A percentile compares a stretch with the other conserved stretches of the same genome.
phyloP scores from a whole-genome alignment of 2,329 filamentous ascomycete species.

The Fusarium equiseti region DNA sequence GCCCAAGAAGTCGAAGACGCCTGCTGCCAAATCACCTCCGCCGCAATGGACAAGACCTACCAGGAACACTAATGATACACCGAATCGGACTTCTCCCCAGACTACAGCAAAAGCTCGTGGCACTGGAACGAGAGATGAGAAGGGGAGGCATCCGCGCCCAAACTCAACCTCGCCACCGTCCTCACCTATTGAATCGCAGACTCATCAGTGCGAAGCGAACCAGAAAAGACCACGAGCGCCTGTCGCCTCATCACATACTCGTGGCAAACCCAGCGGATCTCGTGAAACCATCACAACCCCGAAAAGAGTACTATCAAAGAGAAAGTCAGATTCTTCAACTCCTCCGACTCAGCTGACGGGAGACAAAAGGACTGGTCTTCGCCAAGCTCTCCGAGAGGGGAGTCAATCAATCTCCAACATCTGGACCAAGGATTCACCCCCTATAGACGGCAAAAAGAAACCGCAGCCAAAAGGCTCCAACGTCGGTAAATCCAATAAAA shows the following conservation, averaged over 20 bases:
- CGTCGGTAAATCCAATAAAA: slow-evolving; percentile 32
- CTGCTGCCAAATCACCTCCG: slow-evolving; percentile 21
- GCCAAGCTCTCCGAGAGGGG: slow-evolving; percentile 65
- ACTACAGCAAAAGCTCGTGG: slow-evolving; percentile 8
- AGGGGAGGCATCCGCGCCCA: slow-evolving; percentile 15
- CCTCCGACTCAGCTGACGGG: slow-evolving; percentile 28
- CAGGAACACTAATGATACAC: slow-evolving; percentile 16
- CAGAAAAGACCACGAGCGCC: slow-evolving; percentile 44
- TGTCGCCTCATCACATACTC: slow-evolving; percentile 22
- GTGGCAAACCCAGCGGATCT: slow-evolving; percentile 49
- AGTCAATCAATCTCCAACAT: slow-evolving; percentile 61
- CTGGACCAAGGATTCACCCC: slow-evolving; percentile 61
- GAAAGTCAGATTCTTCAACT: slow-evolving; percentile 33
- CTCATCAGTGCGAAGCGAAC: slow-evolving; percentile 39
- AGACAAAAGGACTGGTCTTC: slow-evolving; percentile 62
- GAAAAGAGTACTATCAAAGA: slow-evolving; percentile 41
- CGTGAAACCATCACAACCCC: slow-evolving; percentile 24
- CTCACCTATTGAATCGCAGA: slow-evolving; percentile 21
- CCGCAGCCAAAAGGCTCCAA: slow-evolving; percentile 44
- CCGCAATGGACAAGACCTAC: slow-evolving; percentile 23
- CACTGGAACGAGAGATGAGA: slow-evolving; percentile 20
- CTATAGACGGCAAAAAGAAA: slow-evolving; percentile 43
- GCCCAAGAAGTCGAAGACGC: slow-evolving; percentile 23
- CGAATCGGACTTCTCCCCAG: slow-evolving; percentile 11
- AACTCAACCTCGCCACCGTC: slow-evolving; percentile 26